These are phyloP conservation scores for Asterophora parasitica DNA, from an alignment of 768 basidiomycete genomes.

Conservation along the genomic window DNA sequence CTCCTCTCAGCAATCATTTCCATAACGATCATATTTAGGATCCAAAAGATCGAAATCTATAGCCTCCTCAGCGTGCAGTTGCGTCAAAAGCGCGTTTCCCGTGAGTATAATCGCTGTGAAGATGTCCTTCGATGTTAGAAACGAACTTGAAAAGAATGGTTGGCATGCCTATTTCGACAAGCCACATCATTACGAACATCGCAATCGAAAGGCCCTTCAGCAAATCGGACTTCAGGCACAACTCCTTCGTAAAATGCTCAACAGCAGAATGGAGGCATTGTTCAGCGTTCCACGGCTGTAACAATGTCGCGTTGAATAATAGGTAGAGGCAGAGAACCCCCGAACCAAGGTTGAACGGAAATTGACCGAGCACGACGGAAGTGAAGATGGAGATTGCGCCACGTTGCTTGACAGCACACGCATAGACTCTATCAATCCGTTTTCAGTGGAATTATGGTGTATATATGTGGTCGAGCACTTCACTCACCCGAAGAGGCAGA, in stretches of 20 bases:
- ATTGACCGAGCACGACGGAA: slow-evolving; percentile 22
- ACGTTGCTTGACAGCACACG: slow-evolving; percentile 9
- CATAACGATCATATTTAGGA: slow-evolving; percentile 14
- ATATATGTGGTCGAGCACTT: background rate
- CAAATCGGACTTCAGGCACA: slow-evolving; percentile 13
- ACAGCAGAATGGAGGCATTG: slow-evolving; percentile 7
- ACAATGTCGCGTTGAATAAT: slow-evolving; percentile 18
- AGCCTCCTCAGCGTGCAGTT: slow-evolving; percentile 9
- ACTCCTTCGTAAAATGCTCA: slow-evolving; percentile 11
- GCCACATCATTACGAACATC: slow-evolving; percentile 13
- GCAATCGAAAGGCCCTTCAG: slow-evolving; percentile 11
- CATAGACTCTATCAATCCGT: slow-evolving; percentile 13
- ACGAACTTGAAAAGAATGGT: background rate
- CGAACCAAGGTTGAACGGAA: slow-evolving; percentile 24
- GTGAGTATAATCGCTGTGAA: slow-evolving; percentile 8
- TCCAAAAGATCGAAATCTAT: slow-evolving; percentile 4
- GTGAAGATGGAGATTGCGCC: slow-evolving; percentile 14
- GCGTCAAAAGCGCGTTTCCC: slow-evolving; percentile 11
- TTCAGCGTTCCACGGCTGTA: slow-evolving; percentile 8
- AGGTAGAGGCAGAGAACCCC: slow-evolving; percentile 25
- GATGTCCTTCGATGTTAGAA: background rate
- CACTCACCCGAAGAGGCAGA: slow-evolving; percentile 20
- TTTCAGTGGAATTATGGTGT: background rate
- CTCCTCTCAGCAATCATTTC: slow-evolving; percentile 5
- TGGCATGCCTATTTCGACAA: slow-evolving; percentile 15